A percentile compares a stretch with the other conserved stretches of the same genome.
These are phyloP conservation scores for Neodidymelliopsis sp. DNA, from an alignment of 2,329 filamentous ascomycete genomes.

Conservation along the genomic window DNA sequence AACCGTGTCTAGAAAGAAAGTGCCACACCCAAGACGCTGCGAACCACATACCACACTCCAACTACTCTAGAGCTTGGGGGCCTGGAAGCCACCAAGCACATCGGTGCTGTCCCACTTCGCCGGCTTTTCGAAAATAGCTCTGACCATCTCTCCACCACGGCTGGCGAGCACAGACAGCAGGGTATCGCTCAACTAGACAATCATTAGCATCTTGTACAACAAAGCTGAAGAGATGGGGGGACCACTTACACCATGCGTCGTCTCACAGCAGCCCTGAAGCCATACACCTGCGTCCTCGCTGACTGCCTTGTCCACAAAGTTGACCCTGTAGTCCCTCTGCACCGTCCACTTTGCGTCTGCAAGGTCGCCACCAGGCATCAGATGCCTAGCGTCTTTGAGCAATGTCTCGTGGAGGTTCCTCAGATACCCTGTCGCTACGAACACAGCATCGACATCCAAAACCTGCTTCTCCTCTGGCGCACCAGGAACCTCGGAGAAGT, in stretches of 20 bases:
- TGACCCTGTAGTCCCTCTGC: slow-evolving; percentile 78
- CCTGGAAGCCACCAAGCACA: slow-evolving; percentile 34
- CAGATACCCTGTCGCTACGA: slow-evolving; percentile 87
- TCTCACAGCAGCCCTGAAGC: slow-evolving; percentile 94
- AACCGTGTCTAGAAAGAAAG: not conserved
- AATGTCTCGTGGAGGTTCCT: slow-evolving; percentile 81
- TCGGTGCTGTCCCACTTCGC: slow-evolving; percentile 37
- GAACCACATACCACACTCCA: not conserved
- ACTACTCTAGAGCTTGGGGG: slow-evolving; percentile 9
- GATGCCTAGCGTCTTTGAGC: slow-evolving; percentile 67
- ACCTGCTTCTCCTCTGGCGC: slow-evolving; percentile 62
- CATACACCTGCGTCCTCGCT: slow-evolving; percentile 80
- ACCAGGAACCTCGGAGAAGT: slow-evolving; percentile 41
- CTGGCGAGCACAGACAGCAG: slow-evolving; percentile 80
- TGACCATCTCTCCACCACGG: slow-evolving; percentile 78
- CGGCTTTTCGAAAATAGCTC: slow-evolving; percentile 70
- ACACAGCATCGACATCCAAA: slow-evolving; percentile 79
- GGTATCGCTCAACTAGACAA: slow-evolving; percentile 74
- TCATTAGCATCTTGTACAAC: not conserved
- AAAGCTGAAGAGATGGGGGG: not conserved
- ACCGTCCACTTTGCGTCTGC: slow-evolving; percentile 67
- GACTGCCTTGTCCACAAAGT: slow-evolving; percentile 73
- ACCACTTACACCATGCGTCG: slow-evolving; percentile 82
- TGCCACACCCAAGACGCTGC: slow-evolving; percentile 4
- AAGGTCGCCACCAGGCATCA: slow-evolving; percentile 65